phyloP scores from a whole-genome alignment of 2,329 filamentous ascomycete species.

The Ceratocystis alfenasii region DNA sequence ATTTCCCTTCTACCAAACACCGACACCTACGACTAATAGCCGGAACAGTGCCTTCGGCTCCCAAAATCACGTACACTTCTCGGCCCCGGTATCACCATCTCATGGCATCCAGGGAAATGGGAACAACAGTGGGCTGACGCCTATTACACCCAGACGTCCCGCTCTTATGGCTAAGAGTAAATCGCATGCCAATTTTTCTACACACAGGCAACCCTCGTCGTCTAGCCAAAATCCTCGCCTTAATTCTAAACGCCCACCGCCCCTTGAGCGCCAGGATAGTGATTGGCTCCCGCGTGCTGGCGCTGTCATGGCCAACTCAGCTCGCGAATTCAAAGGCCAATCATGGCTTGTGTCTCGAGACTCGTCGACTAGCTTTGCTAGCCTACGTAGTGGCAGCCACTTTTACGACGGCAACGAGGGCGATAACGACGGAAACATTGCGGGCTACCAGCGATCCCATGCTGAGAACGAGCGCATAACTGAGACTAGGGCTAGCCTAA shows the following conservation, averaged over 20 bases:
- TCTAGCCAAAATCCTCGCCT: constrained; percentile 20
- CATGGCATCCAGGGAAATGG: background rate
- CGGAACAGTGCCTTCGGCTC: constrained; percentile 36
- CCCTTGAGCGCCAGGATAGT: constrained; percentile 37
- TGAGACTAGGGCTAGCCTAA: constrained; percentile 11
- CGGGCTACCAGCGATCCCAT: constrained; percentile 36
- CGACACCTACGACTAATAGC: background rate
- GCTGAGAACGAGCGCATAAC: constrained; percentile 5
- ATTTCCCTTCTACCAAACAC: constrained; percentile 11
- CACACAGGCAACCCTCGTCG: constrained; percentile 34
- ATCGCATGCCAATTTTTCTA: constrained; percentile 35
- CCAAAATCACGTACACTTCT: constrained; percentile 30
- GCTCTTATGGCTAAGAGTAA: constrained; percentile 46
- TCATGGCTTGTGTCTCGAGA: constrained; percentile 54
- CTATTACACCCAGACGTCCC: constrained; percentile 23
- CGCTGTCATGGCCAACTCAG: constrained; percentile 48
- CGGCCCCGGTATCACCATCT: constrained; percentile 44
- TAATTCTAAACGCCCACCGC: constrained; percentile 23
- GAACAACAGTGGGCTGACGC: constrained; percentile 32
- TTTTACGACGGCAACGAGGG: background rate
- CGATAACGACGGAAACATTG: constrained; percentile 33
- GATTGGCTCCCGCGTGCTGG: constrained; percentile 56
- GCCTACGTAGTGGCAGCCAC: constrained; percentile 40
- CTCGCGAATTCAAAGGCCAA: constrained; percentile 57
- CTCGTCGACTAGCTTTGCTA: constrained; percentile 50